Percentiles rank a stretch among this genome's conserved stretches.
These are phyloP conservation scores for Tillandsia leiboldiana DNA, from an alignment of 176 grass and related monocot species.

Conservation along the genomic window DNA sequence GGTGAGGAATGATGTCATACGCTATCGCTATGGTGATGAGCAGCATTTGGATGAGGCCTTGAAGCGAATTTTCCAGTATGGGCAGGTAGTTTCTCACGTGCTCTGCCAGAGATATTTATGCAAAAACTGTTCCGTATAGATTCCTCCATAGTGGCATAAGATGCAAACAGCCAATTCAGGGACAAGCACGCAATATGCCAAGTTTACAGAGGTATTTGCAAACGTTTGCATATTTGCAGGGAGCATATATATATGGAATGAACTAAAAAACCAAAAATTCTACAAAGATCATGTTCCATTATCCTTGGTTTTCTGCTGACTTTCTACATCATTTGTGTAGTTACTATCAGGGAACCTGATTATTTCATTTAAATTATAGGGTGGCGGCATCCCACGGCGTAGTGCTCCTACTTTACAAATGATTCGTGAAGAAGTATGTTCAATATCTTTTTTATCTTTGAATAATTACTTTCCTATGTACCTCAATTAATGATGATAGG, in stretches of 20 bases:
- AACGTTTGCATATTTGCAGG: neutral
- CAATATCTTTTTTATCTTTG: neutral
- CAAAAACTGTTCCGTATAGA: no score
- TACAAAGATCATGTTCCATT: constrained; percentile 2
- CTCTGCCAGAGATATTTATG: no score
- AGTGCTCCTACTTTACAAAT: constrained; percentile 73
- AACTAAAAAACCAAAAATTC: neutral
- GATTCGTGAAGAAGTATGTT: constrained; percentile 78
- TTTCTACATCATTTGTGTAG: no score
- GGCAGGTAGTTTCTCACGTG: constrained; percentile 45
- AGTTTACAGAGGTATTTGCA: no score
- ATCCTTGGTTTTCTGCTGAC: neutral
- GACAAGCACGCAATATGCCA: no score
- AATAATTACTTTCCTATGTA: no score
- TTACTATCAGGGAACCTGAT: no score
- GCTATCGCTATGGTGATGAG: constrained; percentile 90
- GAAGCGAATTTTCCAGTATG: constrained; percentile 93
- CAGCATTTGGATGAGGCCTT: constrained; percentile 86
- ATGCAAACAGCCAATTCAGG: no score
- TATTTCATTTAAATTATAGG: constrained; percentile 29
- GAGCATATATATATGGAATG: neutral
- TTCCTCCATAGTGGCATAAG: no score
- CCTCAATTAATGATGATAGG: no score
- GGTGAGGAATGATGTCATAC: constrained; percentile 90
- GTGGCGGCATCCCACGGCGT: constrained; percentile 69